phyloP scores from a whole-genome alignment of 2,329 filamentous ascomycete genomes.

The Aspergillus ochraceoroseus region DNA sequence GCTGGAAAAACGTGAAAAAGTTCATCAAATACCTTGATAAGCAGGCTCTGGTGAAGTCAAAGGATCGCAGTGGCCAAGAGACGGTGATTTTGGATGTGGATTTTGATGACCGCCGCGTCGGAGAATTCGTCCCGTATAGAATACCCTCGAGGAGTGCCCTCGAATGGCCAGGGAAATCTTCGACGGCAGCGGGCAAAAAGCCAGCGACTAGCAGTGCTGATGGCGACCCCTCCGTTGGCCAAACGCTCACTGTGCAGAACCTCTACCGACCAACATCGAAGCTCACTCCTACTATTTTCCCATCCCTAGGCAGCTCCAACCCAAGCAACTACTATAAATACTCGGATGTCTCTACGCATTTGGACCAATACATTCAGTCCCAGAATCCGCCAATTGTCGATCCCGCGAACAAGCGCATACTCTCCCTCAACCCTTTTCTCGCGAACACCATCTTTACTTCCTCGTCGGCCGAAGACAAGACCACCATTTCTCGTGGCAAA shows the following conservation, averaged over 20 bases:
- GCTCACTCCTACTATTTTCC: slow-evolving; percentile 52
- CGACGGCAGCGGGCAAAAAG: slow-evolving; percentile 28
- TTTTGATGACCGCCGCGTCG: slow-evolving; percentile 53
- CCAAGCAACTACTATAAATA: slow-evolving; percentile 55
- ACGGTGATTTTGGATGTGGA: slow-evolving; percentile 61
- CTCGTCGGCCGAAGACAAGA: slow-evolving; percentile 50
- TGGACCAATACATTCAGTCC: slow-evolving; percentile 56
- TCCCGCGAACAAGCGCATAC: slow-evolving; percentile 55
- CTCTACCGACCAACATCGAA: slow-evolving; percentile 56
- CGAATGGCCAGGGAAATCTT: slow-evolving; percentile 39
- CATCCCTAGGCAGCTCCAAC: slow-evolving; percentile 44
- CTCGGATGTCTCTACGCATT: slow-evolving; percentile 53
- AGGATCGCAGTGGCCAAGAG: slow-evolving; percentile 61
- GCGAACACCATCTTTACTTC: slow-evolving; percentile 58
- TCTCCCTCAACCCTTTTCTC: slow-evolving; percentile 59
- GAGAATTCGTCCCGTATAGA: slow-evolving; percentile 58
- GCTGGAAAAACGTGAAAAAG: slow-evolving; percentile 65
- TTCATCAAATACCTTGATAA: slow-evolving; percentile 66
- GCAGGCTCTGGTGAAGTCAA: slow-evolving; percentile 57
- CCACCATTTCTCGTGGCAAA: slow-evolving; percentile 53
- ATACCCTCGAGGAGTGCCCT: slow-evolving; percentile 54
- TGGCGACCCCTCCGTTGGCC: slow-evolving; percentile 42
- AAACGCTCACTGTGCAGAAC: slow-evolving; percentile 47
- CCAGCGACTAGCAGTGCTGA: slow-evolving; percentile 25
- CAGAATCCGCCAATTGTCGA: slow-evolving; percentile 52